These are phyloP conservation scores for Pseudogymnoascus sp. DNA, from an alignment of 2,329 filamentous ascomycete species.

Conservation along the genomic window DNA sequence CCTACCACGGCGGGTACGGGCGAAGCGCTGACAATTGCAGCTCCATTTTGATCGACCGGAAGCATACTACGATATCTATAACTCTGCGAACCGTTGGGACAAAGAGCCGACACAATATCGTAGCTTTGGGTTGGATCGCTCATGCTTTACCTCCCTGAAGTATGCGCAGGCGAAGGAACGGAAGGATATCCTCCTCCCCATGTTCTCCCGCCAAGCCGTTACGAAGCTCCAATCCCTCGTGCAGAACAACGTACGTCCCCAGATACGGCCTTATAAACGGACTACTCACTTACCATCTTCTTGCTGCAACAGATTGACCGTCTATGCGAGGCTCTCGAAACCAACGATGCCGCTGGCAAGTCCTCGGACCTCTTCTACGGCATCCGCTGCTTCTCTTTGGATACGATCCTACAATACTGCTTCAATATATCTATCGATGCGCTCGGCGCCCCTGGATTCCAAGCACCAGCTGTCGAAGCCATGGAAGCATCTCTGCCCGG, in stretches of 20 bases:
- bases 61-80: constrained; percentile 36
- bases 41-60: constrained; percentile 34
- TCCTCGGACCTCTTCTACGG: constrained; percentile 24
- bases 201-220: constrained; percentile 33
- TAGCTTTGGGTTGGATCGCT: constrained; percentile 32
- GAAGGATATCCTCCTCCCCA: constrained; percentile 32
- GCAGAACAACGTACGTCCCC: constrained; percentile 25
- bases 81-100: constrained; percentile 32
- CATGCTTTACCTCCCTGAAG: constrained; percentile 33
- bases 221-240: constrained; percentile 28
- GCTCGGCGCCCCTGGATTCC: constrained; percentile 31
- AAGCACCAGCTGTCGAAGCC: constrained; percentile 32
- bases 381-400: constrained; percentile 28
- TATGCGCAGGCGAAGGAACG: constrained; percentile 32
- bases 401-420: constrained; percentile 31
- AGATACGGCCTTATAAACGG: not conserved
- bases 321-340: constrained; percentile 26
- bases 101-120: constrained; percentile 33
- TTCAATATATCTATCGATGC: constrained; percentile 32
- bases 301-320: constrained; percentile 18
- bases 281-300: not conserved
- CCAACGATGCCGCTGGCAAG: constrained; percentile 16
- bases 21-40: constrained; percentile 17
- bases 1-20: not conserved
- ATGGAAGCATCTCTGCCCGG: constrained; percentile 30